Conservation (phyloP, 2,329 filamentous ascomycete species). For the Cordyceps javanica region DNA sequence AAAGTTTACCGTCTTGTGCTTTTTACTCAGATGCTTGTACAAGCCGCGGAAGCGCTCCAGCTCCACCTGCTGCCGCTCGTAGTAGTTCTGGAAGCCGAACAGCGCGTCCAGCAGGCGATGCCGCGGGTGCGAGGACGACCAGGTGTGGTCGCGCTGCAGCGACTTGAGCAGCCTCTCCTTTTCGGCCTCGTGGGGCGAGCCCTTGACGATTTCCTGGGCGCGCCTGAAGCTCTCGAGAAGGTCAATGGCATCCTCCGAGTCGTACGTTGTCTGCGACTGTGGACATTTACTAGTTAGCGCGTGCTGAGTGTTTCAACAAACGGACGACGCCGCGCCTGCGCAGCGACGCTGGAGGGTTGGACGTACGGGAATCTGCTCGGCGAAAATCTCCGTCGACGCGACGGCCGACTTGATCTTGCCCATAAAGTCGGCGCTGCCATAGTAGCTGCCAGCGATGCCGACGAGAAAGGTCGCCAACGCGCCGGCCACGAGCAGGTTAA, state of each 20-base stretch:
- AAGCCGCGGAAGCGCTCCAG: constrained; percentile 29
- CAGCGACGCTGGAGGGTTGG: too few species aligned
- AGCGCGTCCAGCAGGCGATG: constrained; percentile 35
- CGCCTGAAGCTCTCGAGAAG: constrained; percentile 2
- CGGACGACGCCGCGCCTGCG: background rate
- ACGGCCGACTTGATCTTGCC: background rate
- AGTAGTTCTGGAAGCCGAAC: constrained; percentile 30
- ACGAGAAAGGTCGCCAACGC: background rate
- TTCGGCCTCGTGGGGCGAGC: constrained; percentile 2
- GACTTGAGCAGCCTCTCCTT: constrained; percentile 1
- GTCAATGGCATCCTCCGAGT: constrained; percentile 6
- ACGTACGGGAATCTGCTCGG: constrained; percentile 9
- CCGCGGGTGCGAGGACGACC: constrained; percentile 31
- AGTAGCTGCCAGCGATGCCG: constrained; percentile 3
- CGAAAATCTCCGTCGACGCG: background rate
- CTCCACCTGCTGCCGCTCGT: constrained; percentile 29
- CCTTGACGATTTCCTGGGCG: background rate
- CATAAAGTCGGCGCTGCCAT: background rate
- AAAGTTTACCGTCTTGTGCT: constrained; percentile 29
- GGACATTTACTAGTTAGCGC: background rate
- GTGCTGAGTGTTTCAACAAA: background rate
- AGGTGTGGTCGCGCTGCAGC: constrained; percentile 14
- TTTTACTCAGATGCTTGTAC: constrained; percentile 29
- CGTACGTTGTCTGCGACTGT: background rate
- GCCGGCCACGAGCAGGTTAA: constrained; percentile 2